Evolutionary conservation across 1,284 basidiomycete genomes (phyloP), one percentile per base, ranked within the genome.

Genomic region (Ganoderma boninense): DNA sequence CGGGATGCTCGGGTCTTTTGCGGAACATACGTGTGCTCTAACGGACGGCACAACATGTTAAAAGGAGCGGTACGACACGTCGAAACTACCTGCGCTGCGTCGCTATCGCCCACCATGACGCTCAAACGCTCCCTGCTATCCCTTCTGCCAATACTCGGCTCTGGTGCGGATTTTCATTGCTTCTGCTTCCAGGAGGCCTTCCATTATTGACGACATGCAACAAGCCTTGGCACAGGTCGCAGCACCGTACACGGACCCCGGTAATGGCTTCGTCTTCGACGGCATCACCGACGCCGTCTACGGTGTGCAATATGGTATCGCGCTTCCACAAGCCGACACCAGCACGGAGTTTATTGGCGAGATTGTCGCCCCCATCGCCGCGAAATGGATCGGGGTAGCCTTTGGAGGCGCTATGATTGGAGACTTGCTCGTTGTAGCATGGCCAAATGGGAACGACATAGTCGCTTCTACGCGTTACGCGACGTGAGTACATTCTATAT

Each of bases 301-400:
- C 74, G 65, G 75, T 26, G 87, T 89, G 6, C 85, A 84, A 32
- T 87, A 86, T 73, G 89, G 88, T 68, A 85, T 84, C 70, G 81
- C 86, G 49, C 87, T 90, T 74, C 88, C 88, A 26, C 85, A 86
- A 23, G 76, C 84, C 16, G 79, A 78, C 8, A 78, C 80, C n/a
- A 80, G 81, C 23, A 81, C 79, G 38, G 89, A 91, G 75, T 90
- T 90, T 77, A 88, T 91, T 73, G 90, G 86, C 68, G 87, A 89
- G 78, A 86, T 90, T 65, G 85, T 90, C 43, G 86, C 87, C 11
- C 89, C 90, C 3, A 81, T 87, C 63, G 82, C 75, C 8, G 83
- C 83, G 11, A 76, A 84, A 82, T 91, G 89, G 89, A 84, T 84
- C 20, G 88, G 89, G 62, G 77, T 85, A 38, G 80, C 87, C 5